Percentiles rank a stretch among this genome's conserved stretches.
phyloP scores from a whole-genome alignment of 257 asterid species.

The Linaria vulgaris region DNA sequence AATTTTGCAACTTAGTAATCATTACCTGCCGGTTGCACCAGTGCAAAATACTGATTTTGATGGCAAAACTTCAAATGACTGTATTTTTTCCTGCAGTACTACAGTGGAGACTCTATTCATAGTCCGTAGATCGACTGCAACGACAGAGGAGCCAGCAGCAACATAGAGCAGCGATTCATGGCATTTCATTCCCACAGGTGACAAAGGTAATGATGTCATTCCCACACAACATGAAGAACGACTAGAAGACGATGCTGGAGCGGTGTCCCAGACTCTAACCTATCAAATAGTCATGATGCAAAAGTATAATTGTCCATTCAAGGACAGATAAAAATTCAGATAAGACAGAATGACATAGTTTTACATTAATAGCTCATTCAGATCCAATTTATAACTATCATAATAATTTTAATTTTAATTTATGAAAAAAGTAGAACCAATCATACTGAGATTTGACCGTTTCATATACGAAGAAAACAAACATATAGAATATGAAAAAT shows the following conservation, averaged over 20 bases:
- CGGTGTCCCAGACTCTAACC: conserved; percentile 80
- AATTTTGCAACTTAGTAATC: too few species aligned
- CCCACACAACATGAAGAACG: conserved; percentile 84
- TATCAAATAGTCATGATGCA: conserved; percentile 21
- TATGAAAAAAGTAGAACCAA: not conserved
- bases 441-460: not conserved
- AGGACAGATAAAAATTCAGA: not conserved
- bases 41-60: conserved; percentile 62
- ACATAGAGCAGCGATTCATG: conserved; percentile 67
- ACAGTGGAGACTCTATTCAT: conserved; percentile 52
- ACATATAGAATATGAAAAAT: not conserved
- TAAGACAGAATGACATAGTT: not conserved
- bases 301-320: conserved; percentile 9
- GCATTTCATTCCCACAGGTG: conserved; percentile 72
- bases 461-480: not conserved
- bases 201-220: conserved; percentile 44
- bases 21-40: conserved; percentile 68
- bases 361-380: not conserved
- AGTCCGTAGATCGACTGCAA: conserved; percentile 67
- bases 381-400: not conserved
- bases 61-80: conserved; percentile 61
- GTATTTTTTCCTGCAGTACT: conserved; percentile 33
- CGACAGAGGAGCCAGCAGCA: conserved; percentile 67
- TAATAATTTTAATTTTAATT: not conserved
- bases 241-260: conserved; percentile 51